Base-by-base conservation (phyloP, 306 rosid species). In the Myrica gale region DNA sequence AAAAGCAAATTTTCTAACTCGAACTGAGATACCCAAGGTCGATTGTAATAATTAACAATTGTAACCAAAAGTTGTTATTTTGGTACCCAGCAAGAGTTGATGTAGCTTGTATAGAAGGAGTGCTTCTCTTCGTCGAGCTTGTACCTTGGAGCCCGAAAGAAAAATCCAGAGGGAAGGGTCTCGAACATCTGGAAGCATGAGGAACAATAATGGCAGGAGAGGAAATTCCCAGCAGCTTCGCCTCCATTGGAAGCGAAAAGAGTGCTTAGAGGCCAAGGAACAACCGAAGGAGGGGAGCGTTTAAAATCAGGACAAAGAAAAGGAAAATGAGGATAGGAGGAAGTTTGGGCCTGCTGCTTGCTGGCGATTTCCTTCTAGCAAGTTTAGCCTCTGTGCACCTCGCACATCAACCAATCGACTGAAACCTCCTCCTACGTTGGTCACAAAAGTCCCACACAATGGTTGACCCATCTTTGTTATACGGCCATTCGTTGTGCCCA, bases 31-130 rank as follows among this genome's bases (percentile, higher is more conserved):
- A 39, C 68, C 6, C 41, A 32, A 68, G 5, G 71, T 50, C 17
- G 74, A 72, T 44, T 55, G 3, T 8, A 11, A 50, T 20, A 68
- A 73, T 50, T 32, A 76, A 63, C 15, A 26, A 11, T 4, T 47
- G 53, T 43, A 5, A 16, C 55, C 39, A 56, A 80, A 75, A 74
- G 82, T 73, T 51, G 39, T 9, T 43, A 21, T 5, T 6, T 23
- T 7, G 77, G 68, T 85, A 93, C 98, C 88, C 84, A n/a, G 42
- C 23, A 45, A 92, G 79, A 53, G 81, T 54, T 2, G 88, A 76
- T 41, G 76, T 66, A n/a, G 82, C 73, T 53, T 44, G 86, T 54
- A 79, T 1, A 74, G 88, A 84, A 21, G 81, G 87, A 50, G 66
- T 50, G 73, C 7, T 17, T 19, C 66, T 89, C 71, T 58, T 71